phyloP scores from a whole-genome alignment of 2,329 filamentous ascomycete species.

The Arthrobotrys pseudoclavata region DNA sequence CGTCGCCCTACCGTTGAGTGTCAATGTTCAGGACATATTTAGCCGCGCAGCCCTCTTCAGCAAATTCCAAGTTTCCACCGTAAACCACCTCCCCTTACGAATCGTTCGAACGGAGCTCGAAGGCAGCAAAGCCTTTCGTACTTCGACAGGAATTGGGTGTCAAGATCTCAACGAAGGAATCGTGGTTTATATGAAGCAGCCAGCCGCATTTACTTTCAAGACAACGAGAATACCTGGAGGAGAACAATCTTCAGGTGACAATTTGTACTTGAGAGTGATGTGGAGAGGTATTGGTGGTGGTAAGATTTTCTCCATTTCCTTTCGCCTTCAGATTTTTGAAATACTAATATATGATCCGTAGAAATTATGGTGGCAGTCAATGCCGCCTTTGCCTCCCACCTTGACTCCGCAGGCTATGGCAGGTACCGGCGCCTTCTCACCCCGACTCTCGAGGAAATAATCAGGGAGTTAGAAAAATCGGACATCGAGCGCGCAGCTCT shows the following conservation, averaged over 20 bases:
- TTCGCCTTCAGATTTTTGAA: neutral
- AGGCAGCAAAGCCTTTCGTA: constrained; percentile 77
- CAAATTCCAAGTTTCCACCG: constrained; percentile 87
- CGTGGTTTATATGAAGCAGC: constrained; percentile 67
- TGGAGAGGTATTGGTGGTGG: constrained; percentile 46
- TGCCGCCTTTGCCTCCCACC: constrained; percentile 28
- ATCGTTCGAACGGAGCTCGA: constrained; percentile 79
- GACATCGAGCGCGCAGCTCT: constrained; percentile 74
- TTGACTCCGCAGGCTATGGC: constrained; percentile 23
- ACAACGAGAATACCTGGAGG: constrained; percentile 46
- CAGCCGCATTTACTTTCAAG: constrained; percentile 62
- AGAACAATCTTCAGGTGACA: constrained; percentile 65
- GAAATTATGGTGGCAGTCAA: constrained; percentile 49
- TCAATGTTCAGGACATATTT: constrained; percentile 97
- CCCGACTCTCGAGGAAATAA: constrained; percentile 66
- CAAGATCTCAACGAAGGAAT: constrained; percentile 56
- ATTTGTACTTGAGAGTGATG: constrained; percentile 70
- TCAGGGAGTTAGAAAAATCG: constrained; percentile 66
- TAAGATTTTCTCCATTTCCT: constrained; percentile 43
- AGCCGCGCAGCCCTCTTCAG: constrained; percentile 86
- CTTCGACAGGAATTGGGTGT: constrained; percentile 70
- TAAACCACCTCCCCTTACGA: constrained; percentile 78
- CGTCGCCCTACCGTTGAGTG: constrained; percentile 84
- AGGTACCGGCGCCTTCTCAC: constrained; percentile 67
- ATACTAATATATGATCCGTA: constrained; percentile 6